Base-by-base conservation (phyloP, 176 grass and related monocot genomes). In the Urochloa ruziziensis region DNA sequence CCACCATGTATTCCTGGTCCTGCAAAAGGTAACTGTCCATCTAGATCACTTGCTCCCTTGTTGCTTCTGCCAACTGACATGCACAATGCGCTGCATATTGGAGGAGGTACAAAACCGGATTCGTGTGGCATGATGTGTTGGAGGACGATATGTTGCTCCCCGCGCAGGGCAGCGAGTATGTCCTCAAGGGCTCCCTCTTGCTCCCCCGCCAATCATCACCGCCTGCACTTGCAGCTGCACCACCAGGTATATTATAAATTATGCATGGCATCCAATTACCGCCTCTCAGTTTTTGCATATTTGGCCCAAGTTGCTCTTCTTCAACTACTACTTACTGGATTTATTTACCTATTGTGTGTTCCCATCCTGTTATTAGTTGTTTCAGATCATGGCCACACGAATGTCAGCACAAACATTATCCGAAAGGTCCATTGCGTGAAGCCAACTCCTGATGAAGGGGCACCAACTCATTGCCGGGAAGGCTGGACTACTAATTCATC, bases 1-100 rank as follows among this genome's bases (percentile, higher is more conserved):
- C 95, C 0, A 9, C 81, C 39, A 89, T 93, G 86, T 97, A 97
- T 75, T 94, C 95, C 25, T 97, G 95, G 95, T 97, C 95, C 70
- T 97, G 88, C 87, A 97, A 93, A 61, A 94, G 95, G 95, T 97
- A 84, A 43, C 18, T 44, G 61, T 25, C 67, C 25, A 63, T 65
- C 42, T 44, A 67, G 43, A 73, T 73, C 70, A 32, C 51, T 73
- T 73, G 70, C 70, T 51, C 51, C 44, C 27, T 73, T 73, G 25
- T 60, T 46, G 27, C 27, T 62, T 30, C 46, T 67, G 40, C 25
- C 53, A 74, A 30, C 34, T 86, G 12, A 64, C 7, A 21, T 51
- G 18, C 6, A 65, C 16, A 36, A 72, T 62, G 42, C 29, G 71
- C 56, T 59, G 56, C 56, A 59, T 13, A 80, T 52, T 62, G 66